Evolutionary conservation across 352 stramenopile species (phyloP), one percentile per base, ranked within the genome.

Genomic region (Elongisporangium prolatum): DNA sequence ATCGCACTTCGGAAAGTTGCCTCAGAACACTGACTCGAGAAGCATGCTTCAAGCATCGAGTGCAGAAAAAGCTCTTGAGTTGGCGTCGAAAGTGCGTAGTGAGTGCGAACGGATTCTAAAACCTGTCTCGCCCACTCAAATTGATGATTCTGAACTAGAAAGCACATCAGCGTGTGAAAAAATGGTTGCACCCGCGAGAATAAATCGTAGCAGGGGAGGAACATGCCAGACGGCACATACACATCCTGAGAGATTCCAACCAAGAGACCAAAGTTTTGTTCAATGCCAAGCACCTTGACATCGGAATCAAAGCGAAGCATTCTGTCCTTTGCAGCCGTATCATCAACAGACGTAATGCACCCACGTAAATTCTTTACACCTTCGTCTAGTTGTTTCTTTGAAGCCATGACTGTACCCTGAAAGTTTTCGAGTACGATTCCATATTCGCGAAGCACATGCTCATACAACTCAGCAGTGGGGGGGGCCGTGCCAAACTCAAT

Each of bases 41-140:
- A 91, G 21, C 79, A 84, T 2, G 73, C 71, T 58, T 93, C 85
- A 4, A 95, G 74, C 69, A 91, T 91, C 11, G 83, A 75, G 54
- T 92, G 80, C 18, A 95, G 65, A 34, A 95, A 91, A 18, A 95
- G 64, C 47, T 95, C 85, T 34, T 89, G 81, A 11, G 83, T 92
- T 17, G 78, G 69, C 2, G 81, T 90, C 1, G 85, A 77, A 9
- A 93, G 61, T 16, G 75, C 80, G 52, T 81, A 88, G 6, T 84
- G 68, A 14, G 65, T 65, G 0, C 73, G 71, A 21, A 95, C 64
- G 0, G 74, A 68, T 4, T 67, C 28, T 6, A 93, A 50, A 37
- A 92, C 67, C 11, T 71, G 53, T 51, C 65, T 54, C 2, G 83
- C 77, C 81, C 82, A 89, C 2, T 60, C 59, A 2, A 88, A 38